Evolutionary conservation across 352 stramenopile species (phyloP).

Genomic region (Salisapilia sapeloensis): DNA sequence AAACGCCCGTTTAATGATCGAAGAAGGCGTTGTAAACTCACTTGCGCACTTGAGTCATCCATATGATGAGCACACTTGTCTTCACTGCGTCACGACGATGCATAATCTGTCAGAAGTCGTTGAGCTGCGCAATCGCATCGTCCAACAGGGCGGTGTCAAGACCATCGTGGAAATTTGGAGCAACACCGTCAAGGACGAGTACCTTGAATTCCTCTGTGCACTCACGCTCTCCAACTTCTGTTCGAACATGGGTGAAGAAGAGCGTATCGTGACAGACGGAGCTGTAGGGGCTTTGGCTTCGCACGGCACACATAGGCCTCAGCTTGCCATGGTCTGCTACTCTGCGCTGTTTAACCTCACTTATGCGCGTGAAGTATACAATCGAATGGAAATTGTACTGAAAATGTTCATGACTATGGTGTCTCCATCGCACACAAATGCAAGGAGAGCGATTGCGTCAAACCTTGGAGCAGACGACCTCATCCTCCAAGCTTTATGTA

Average conservation of each 20-base stretch:
- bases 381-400: conserved; percentile 74
- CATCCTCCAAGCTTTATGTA: conserved; percentile 69
- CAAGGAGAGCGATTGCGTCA: neutral
- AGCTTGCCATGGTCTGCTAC: conserved; percentile 44
- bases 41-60: conserved; percentile 56
- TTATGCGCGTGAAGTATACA: conserved; percentile 68
- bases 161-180: conserved; percentile 59
- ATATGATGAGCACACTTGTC: conserved; percentile 33
- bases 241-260: conserved; percentile 59
- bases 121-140: conserved; percentile 37
- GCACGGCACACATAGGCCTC: conserved; percentile 62
- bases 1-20: conserved; percentile 73
- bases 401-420: conserved; percentile 56
- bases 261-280: conserved; percentile 60
- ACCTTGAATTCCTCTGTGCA: conserved; percentile 59
- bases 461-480: conserved; percentile 16
- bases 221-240: conserved; percentile 80
- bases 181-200: conserved; percentile 38
- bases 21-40: conserved; percentile 78
- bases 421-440: conserved; percentile 10
- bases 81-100: conserved; percentile 69
- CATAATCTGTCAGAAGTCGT: conserved; percentile 69
- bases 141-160: conserved; percentile 53
- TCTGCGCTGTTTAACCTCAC: conserved; percentile 81
- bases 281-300: conserved; percentile 61